Evolutionary conservation across 495 filamentous ascomycete genomes (phyloP).

Genomic region (Parmelia sp.): DNA sequence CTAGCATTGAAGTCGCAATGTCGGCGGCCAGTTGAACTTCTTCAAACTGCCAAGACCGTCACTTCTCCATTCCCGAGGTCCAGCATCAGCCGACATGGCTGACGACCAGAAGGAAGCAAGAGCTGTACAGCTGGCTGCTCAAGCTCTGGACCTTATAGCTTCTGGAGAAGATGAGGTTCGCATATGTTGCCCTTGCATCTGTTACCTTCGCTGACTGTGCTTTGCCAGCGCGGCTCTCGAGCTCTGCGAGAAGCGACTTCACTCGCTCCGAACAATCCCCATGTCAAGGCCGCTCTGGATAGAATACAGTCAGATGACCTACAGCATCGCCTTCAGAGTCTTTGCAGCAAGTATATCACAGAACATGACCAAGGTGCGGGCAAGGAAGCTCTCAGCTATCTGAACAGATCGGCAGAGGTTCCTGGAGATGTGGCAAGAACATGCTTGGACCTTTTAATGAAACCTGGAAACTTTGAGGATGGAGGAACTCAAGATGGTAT

Average conservation of each 20-base stretch:
- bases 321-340: slow-evolving; percentile 43
- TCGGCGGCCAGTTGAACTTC: neutral
- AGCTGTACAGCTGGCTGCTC: slow-evolving; percentile 43
- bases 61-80: neutral
- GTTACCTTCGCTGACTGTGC: slow-evolving; percentile 17
- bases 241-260: slow-evolving; percentile 57
- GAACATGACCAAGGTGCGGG: slow-evolving; percentile 49
- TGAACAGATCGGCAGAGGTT: slow-evolving; percentile 49
- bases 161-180: slow-evolving; percentile 45
- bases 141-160: slow-evolving; percentile 46
- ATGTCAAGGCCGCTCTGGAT: slow-evolving; percentile 48
- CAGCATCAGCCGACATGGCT: slow-evolving; percentile 35
- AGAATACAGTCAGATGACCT: slow-evolving; percentile 45
- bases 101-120: slow-evolving; percentile 43
- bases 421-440: slow-evolving; percentile 47
- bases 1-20: neutral
- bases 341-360: slow-evolving; percentile 49
- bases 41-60: neutral
- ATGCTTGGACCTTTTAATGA: slow-evolving; percentile 50
- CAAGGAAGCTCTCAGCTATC: slow-evolving; percentile 48
- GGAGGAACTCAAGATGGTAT: slow-evolving; percentile 49
- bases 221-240: slow-evolving; percentile 47
- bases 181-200: slow-evolving; percentile 23
- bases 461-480: slow-evolving; percentile 36
- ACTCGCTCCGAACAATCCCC: slow-evolving; percentile 50